Evolutionary conservation across 2,329 filamentous ascomycete species (phyloP), one percentile per base, ranked within the genome.

Genomic region (Ophiostoma populinum): DNA sequence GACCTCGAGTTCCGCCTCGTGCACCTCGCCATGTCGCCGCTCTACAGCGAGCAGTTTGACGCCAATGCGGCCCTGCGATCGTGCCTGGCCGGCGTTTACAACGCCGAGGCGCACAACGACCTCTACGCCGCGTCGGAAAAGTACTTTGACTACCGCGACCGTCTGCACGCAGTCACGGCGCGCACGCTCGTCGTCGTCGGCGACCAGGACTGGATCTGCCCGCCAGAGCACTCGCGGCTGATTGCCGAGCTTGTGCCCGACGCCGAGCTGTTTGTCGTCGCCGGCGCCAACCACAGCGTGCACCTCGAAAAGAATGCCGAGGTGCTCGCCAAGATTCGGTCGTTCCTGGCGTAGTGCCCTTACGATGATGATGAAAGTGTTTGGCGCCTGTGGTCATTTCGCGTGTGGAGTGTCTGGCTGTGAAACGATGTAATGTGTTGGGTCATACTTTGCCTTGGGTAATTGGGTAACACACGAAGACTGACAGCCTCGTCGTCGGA

Each of bases 161-260:
- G 45, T 10, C 42, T 58, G 7, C 24, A 41, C 7, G 32, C 37
- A 7, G 50, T 57, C 17, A 50, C 43, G 5, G 52, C 53, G 10
- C 51, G 49, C 27, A 55, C 55, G 0, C 40, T 58, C 22, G 49
- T 58, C 2, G 36, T 58, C 8, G 53, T 57, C 4, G 55, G 55
- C 3, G 49, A 50, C 3, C 45, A 51, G 36, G 55, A 58, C 35
- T 58, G 56, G 55, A 58, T 59, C 11, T 59, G 55, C 25, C 53
- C 55, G 3, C 49, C 34, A 53, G 49, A 49, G 32, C 47, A 55
- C 34, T 55, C 54, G 9, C 41, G 42, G 18, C 34, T 51, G 13
- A 55, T 55, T 22, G 49, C 48, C 0, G 37, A 44, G 4, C 40
- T 36, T 5, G 47, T 56, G 1, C 46, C 47, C 1, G 30, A 42